Percentiles rank a stretch among this genome's conserved stretches.
These are phyloP conservation scores for Boeremia exigua DNA, from an alignment of 2,329 filamentous ascomycete species.

Conservation along the genomic window DNA sequence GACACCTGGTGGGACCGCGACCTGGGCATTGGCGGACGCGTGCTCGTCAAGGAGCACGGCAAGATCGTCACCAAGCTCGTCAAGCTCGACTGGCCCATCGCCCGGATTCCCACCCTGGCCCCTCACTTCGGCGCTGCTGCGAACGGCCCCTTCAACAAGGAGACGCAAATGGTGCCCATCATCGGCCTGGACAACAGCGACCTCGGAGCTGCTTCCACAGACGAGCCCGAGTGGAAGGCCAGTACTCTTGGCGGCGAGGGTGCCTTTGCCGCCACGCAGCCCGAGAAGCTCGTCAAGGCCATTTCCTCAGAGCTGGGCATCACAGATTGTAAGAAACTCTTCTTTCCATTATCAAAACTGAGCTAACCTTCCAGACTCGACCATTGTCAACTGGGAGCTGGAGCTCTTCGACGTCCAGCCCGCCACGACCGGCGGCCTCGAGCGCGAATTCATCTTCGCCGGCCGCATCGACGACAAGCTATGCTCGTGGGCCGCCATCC, in stretches of 20 bases:
- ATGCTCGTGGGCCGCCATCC: slow-evolving; percentile 89
- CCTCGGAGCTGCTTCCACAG: slow-evolving; percentile 40
- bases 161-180: slow-evolving; percentile 94
- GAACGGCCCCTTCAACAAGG: slow-evolving; percentile 74
- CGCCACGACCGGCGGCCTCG: slow-evolving; percentile 80
- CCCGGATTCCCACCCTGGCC: slow-evolving; percentile 87
- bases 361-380: slow-evolving; percentile 54
- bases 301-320: slow-evolving; percentile 82
- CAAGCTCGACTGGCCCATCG: slow-evolving; percentile 91
- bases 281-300: slow-evolving; percentile 80
- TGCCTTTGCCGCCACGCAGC: slow-evolving; percentile 83
- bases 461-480: slow-evolving; percentile 97
- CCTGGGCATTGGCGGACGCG: slow-evolving; percentile 85
- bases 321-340: slow-evolving; percentile 57
- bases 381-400: slow-evolving; percentile 94
- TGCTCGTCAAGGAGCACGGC: slow-evolving; percentile 79
- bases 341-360: not conserved
- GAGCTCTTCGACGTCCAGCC: slow-evolving; percentile 93
- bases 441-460: slow-evolving; percentile 93
- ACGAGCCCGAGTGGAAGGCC: slow-evolving; percentile 48
- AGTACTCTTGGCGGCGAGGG: slow-evolving; percentile 64
- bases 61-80: slow-evolving; percentile 84
- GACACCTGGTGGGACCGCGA: slow-evolving; percentile 98
- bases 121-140: slow-evolving; percentile 86
- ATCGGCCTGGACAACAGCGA: slow-evolving; percentile 84